Conservation (phyloP, 148 eudicot genomes). For the Talinum fruticosum region DNA sequence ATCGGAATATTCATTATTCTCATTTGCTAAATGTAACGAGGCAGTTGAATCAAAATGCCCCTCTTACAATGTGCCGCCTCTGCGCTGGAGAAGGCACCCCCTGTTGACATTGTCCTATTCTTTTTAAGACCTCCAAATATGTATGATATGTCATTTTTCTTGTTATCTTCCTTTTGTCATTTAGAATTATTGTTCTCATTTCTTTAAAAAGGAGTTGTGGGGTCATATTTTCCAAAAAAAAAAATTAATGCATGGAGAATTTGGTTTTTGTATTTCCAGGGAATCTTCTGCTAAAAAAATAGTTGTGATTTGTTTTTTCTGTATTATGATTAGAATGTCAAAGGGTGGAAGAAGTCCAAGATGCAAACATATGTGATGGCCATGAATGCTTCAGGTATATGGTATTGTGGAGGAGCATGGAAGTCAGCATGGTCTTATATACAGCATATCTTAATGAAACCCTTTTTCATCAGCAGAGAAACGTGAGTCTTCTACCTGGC, state of each 20-base stretch:
- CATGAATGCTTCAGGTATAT: slow-evolving; percentile 13
- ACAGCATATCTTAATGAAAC: not conserved
- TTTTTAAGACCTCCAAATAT: slow-evolving; percentile 3
- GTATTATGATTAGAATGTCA: slow-evolving; percentile 15
- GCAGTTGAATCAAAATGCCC: slow-evolving; percentile 22
- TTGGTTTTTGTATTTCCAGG: slow-evolving; percentile 5
- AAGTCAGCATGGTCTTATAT: not conserved
- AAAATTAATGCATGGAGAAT: not conserved
- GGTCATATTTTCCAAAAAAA: not conserved
- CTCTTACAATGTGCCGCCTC: slow-evolving; percentile 18
- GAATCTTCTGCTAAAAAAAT: not conserved
- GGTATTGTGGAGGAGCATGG: slow-evolving; percentile 16
- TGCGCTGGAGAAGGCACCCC: slow-evolving; percentile 23
- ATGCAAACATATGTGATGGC: slow-evolving; percentile 3
- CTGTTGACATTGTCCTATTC: slow-evolving; percentile 13
- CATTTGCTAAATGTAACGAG: slow-evolving; percentile 15
- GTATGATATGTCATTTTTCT: not conserved
- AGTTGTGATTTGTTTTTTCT: not conserved
- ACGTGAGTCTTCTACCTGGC: slow-evolving; percentile 1
- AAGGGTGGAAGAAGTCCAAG: slow-evolving; percentile 22
- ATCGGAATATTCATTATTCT: slow-evolving; percentile 4
- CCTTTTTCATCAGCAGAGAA: not conserved
- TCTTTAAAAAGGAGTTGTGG: not conserved
- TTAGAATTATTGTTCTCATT: not conserved
- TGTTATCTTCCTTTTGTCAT: not conserved